Conservation (phyloP, 805 yeast genomes). For the Lachancea thermotolerans region DNA sequence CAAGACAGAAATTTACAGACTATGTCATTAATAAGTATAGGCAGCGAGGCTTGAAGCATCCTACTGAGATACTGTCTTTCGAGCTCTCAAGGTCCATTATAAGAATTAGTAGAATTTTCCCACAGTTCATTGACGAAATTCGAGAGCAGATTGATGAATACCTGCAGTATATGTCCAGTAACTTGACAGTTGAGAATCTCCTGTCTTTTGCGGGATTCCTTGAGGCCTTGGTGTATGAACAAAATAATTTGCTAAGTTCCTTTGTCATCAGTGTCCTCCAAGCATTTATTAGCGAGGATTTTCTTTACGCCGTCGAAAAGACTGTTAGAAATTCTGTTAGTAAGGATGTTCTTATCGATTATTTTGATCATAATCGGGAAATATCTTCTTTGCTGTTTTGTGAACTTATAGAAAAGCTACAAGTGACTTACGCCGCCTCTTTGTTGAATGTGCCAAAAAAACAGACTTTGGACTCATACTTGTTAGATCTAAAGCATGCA, state of each 20-base stretch:
- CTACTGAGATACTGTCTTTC: constrained; percentile 36
- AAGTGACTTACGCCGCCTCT: constrained; percentile 13
- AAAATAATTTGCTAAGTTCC: constrained; percentile 3
- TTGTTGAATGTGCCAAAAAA: constrained; percentile 10
- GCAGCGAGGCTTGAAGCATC: constrained; percentile 31
- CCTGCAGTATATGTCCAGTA: constrained; percentile 14
- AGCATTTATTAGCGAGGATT: constrained; percentile 5
- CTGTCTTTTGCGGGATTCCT: constrained; percentile 36
- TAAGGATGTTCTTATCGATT: constrained; percentile 27
- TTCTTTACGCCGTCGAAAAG: constrained; percentile 16
- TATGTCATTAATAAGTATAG: constrained; percentile 29
- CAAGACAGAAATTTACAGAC: constrained; percentile 43
- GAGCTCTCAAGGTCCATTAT: constrained; percentile 31
- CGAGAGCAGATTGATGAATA: constrained; percentile 21
- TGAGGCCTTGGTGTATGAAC: constrained; percentile 26
- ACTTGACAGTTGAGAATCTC: constrained; percentile 14
- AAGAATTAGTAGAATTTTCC: constrained; percentile 22
- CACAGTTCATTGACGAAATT: constrained; percentile 20
- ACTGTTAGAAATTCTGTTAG: constrained; percentile 10
- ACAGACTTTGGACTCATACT: constrained; percentile 6
- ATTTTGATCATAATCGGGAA: constrained; percentile 26
- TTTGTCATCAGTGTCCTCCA: neutral
- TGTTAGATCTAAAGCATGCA: constrained; percentile 10
- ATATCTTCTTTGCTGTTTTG: constrained; percentile 22
- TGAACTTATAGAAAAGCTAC: constrained; percentile 19